Conservation (phyloP, 73 alveolate species). For the Halteria grandinella region DNA sequence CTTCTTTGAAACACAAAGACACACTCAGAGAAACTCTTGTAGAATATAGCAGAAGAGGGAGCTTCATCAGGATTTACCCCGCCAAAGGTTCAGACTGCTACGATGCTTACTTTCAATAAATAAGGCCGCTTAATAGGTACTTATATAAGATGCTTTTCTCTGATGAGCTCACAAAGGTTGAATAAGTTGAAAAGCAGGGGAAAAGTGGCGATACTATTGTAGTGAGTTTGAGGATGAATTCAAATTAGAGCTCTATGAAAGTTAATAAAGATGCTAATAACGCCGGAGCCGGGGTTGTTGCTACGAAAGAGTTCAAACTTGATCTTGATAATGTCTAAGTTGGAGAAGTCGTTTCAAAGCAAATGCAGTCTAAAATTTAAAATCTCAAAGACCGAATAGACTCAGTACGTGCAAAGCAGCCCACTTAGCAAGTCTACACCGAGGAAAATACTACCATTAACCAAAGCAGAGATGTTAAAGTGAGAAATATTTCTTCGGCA, state of each 20-base stretch:
- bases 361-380: not conserved
- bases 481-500: conserved; percentile 46
- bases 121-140: conserved; percentile 51
- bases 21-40: conserved; percentile 59
- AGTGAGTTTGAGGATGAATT: conserved; percentile 10
- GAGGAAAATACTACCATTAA: not conserved
- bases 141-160: conserved; percentile 57
- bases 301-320: too few species aligned
- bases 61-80: conserved; percentile 76
- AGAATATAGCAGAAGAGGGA: conserved; percentile 68
- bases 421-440: not conserved
- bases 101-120: conserved; percentile 54
- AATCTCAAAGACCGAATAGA: not conserved
- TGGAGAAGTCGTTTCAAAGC: not conserved
- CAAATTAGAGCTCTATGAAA: not conserved
- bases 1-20: conserved; percentile 56
- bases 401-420: too few species aligned
- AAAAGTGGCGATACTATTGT: conserved; percentile 13
- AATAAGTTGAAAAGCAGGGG: not conserved
- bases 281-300: not conserved
- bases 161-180: conserved; percentile 41
- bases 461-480: not conserved
- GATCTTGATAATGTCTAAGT: not conserved
- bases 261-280: not conserved
- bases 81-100: conserved; percentile 55